Base-by-base conservation (phyloP, 768 basidiomycete genomes). In the Pisolithus microcarpus region DNA sequence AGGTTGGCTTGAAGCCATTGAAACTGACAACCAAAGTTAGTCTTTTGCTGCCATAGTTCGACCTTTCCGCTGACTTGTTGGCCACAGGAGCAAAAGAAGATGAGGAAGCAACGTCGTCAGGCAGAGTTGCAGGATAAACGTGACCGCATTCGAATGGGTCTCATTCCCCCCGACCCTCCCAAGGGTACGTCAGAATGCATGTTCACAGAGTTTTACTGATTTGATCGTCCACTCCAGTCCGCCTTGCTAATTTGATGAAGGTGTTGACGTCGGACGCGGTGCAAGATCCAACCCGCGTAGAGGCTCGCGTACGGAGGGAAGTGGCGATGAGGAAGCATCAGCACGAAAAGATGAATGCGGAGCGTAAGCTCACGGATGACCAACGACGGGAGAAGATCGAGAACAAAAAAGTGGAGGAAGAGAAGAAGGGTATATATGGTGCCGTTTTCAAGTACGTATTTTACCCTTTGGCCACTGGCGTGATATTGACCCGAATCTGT, bases 211-310 rank as follows among this genome's bases (percentile, higher is more conserved):
- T 23, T 3, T n/a, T 21, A 24, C 26, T 42, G 21, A 19, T 11
- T 30, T 37, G 53, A 18, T 43, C 11, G 3, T 30, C 49, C 23
- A 18, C 43, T 52, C 8, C 53, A 93, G 95, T 99, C 51, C 91
- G 92, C 26, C 75, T 99, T 53, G 81, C 89, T 38, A 99, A 99
- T 68, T 69, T 98, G 64, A 98, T 98, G 94, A 92, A 91, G 63
- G 96, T 99, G 15, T 75, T 99, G 24, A 97, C 96, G 0, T 89
- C 90, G 8, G 93, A 97, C 61, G 95, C 94, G 0, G 85, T 99
- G 23, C 89, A 92, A 78, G 96, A 98, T 65, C 96, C 96, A 0
- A 99, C 96, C 2, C 84, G 93, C 46, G 91, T 99, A 3, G 96
- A 99, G 66, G 95, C 95, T 5, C 86, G 91, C 30, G 94, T 99